A percentile compares a stretch with the other conserved stretches of the same genome.
Conservation (phyloP, 140 eudicot species). For the Anethum foeniculum region DNA sequence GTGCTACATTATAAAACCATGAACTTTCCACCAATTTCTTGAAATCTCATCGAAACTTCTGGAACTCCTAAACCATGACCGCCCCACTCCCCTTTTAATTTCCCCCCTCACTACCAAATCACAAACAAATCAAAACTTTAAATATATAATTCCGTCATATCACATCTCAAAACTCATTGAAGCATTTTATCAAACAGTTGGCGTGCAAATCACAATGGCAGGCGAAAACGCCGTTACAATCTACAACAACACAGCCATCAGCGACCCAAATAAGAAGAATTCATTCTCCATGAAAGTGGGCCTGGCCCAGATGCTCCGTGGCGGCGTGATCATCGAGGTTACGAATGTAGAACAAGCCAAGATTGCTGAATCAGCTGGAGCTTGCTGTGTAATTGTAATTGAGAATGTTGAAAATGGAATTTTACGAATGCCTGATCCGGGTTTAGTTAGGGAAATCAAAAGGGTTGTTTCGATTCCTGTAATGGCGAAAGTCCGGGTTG, state of each 20-base stretch:
- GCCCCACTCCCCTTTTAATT: neutral
- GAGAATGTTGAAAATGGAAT: constrained; percentile 13
- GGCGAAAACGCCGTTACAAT: constrained; percentile 52
- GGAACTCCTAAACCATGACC: neutral
- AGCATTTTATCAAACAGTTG: constrained; percentile 33
- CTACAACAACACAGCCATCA: constrained; percentile 41
- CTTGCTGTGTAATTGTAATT: constrained; percentile 33
- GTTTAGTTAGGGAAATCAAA: constrained; percentile 49
- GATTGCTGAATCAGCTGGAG: constrained; percentile 45
- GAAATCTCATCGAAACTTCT: neutral
- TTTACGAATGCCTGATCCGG: constrained; percentile 77
- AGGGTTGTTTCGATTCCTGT: constrained; percentile 48
- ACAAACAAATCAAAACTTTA: neutral
- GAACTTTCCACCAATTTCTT: neutral
- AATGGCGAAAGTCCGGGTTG: constrained; percentile 63
- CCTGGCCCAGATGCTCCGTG: constrained; percentile 47
- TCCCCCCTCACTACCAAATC: neutral
- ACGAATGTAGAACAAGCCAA: constrained; percentile 33
- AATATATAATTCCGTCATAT: neutral
- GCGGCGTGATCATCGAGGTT: constrained; percentile 58
- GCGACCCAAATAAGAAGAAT: constrained; percentile 35
- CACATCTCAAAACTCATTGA: neutral
- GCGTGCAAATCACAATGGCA: constrained; percentile 27
- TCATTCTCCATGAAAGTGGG: constrained; percentile 52
- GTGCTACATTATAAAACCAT: neutral